Evolutionary conservation across 345 rosid genomes (phyloP), one percentile per base, ranked within the genome.

Genomic region (Rhodamnia rubescens): DNA sequence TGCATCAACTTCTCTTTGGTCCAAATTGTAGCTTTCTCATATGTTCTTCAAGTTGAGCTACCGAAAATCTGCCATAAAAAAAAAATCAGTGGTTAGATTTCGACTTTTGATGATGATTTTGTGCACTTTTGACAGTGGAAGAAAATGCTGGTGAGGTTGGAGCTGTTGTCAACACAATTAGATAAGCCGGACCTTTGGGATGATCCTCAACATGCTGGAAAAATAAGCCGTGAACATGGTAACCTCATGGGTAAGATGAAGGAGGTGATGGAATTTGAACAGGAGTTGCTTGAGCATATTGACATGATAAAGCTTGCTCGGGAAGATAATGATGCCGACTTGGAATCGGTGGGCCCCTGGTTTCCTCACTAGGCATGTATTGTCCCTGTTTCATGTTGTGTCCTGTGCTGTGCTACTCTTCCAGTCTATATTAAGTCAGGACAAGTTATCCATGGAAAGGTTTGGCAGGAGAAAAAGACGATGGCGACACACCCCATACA

Each of bases 281-380:
- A 89, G 86, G 95, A 96, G 85, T 86, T 97, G 84, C 95, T 97
- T 83, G 99, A 97, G 89, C 96, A 97, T 85, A 93, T 97, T 89
- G 98, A 97, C 91, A 94, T 97, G 96, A 92, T 97, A 53, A 95
- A 95, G 88, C 95, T 97, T 86, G 98, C 98, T 83, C 93, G 92
- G 40, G 99, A 96, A 84, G 99, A 97, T 90, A 92, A 91, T 75
- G 98, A 95, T 90, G 56, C 92, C 82, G 98, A 97, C 89, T 87
- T 97, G 94, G 96, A 96, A 97, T 94, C 83, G 98, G 98, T 95
- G 96, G 93, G 98, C 90, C 89, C 90, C 89, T 83, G 90, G 89
- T 92, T 90, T 90, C 90, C 64, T 69, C 90, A 84, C 90, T 96
- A 94, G 95, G 98, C 98, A 92, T 91, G 94, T 94, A 81, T 84